Percentiles rank a stretch among this genome's conserved stretches.
Conservation (phyloP, 176 grass and related monocot species). For the Aegilops umbellulata region DNA sequence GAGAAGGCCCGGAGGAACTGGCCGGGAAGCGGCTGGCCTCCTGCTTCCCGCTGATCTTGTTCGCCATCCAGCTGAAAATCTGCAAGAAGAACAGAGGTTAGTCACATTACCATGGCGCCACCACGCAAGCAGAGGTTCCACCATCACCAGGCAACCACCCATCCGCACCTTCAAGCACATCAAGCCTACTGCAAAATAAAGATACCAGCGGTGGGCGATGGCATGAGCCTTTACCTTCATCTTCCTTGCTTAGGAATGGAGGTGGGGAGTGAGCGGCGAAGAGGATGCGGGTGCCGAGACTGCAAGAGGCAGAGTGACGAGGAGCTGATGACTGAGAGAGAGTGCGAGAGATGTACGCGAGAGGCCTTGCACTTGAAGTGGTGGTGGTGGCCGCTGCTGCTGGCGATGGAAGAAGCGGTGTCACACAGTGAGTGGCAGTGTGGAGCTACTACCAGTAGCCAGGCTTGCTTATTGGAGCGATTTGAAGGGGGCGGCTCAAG, state of each 20-base stretch:
- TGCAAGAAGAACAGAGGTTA: slow-evolving; percentile 9
- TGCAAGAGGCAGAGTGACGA: neutral
- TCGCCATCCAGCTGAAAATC: slow-evolving; percentile 74
- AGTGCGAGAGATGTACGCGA: neutral
- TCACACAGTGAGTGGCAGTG: neutral
- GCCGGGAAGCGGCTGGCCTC: slow-evolving; percentile 30
- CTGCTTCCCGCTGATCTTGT: slow-evolving; percentile 59
- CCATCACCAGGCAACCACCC: neutral
- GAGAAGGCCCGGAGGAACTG: slow-evolving; percentile 4
- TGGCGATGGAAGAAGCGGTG: slow-evolving; percentile 2
- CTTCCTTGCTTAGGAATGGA: neutral
- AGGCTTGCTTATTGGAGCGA: slow-evolving; percentile 21
- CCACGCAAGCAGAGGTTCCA: neutral
- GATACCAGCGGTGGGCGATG: neutral
- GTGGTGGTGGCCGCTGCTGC: neutral
- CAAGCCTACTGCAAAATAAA: neutral
- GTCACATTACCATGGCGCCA: neutral
- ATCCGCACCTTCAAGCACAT: neutral
- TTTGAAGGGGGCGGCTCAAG: slow-evolving; percentile 26
- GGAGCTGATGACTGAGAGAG: neutral
- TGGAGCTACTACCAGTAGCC: neutral
- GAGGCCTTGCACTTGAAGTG: neutral
- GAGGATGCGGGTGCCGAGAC: neutral
- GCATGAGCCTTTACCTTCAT: slow-evolving; percentile 37
- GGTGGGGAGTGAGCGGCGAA: neutral